Conservation (phyloP, 1,284 basidiomycete species). For the Xerocomus tenax region DNA sequence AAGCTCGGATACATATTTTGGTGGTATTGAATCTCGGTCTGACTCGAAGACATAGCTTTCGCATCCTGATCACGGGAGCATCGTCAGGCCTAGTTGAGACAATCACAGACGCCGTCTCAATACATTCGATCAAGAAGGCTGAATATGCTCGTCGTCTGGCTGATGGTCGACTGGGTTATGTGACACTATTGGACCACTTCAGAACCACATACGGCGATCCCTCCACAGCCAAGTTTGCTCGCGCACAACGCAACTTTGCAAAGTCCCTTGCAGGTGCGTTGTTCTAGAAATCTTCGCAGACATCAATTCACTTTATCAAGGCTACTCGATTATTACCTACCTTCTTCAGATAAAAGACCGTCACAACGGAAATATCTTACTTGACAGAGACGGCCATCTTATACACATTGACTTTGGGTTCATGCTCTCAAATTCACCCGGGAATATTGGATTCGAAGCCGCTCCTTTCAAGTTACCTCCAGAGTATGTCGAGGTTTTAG, state of each 20-base stretch:
- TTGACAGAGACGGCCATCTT: conserved; percentile 90
- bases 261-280: conserved; percentile 79
- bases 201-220: conserved; percentile 84
- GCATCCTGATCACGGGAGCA: conserved; percentile 91
- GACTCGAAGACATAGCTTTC: conserved; percentile 39
- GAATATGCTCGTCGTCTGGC: conserved; percentile 87
- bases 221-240: conserved; percentile 73
- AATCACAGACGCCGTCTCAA: conserved; percentile 92
- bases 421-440: conserved; percentile 94
- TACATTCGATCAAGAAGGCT: conserved; percentile 98
- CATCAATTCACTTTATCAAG: conserved; percentile 31
- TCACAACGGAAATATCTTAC: conserved; percentile 96
- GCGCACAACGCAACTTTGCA: conserved; percentile 86
- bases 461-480: conserved; percentile 94
- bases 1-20: conserved; percentile 30
- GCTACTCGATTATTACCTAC: conserved; percentile 91
- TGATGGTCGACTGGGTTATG: conserved; percentile 72
- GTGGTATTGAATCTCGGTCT: not conserved
- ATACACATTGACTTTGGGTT: conserved; percentile 99
- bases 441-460: conserved; percentile 96
- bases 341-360: conserved; percentile 97
- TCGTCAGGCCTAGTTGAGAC: conserved; percentile 90
- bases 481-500: conserved; percentile 95
- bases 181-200: conserved; percentile 86
- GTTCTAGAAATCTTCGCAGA: not conserved